Conservation (phyloP, 176 grass and related monocot species). For the Aegilops umbellulata region DNA sequence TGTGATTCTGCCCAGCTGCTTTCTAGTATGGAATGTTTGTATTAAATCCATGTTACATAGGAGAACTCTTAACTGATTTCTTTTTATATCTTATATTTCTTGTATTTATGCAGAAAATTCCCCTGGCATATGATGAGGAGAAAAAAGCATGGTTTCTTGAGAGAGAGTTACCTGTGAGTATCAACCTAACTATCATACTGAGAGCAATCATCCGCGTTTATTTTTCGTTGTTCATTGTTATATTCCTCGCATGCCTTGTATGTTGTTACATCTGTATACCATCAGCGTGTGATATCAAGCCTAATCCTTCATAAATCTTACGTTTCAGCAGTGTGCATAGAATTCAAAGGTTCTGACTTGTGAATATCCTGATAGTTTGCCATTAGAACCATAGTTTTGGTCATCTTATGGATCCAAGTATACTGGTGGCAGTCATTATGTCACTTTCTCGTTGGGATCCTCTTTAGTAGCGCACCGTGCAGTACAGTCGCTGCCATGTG, state of each 20-base stretch:
- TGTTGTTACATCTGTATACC: not conserved
- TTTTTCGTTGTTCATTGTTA: not conserved
- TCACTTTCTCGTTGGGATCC: not conserved
- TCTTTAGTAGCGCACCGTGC: not conserved
- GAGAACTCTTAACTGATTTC: not conserved
- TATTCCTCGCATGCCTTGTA: not conserved
- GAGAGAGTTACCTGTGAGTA: slow-evolving; percentile 84
- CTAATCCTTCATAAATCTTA: not conserved
- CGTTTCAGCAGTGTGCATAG: not conserved
- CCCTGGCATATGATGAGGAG: slow-evolving; percentile 57
- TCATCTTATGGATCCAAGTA: not conserved
- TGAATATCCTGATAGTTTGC: not conserved
- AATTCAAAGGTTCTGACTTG: not conserved
- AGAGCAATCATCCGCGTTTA: not conserved
- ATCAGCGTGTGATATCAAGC: not conserved
- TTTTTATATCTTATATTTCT: slow-evolving; percentile 1
- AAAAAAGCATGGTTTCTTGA: slow-evolving; percentile 71
- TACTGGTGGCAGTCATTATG: not conserved
- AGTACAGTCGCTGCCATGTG: not conserved
- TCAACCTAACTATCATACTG: not conserved
- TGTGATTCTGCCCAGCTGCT: not conserved
- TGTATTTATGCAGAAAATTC: slow-evolving; percentile 50
- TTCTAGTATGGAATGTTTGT: not conserved
- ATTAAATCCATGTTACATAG: not conserved
- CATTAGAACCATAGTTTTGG: not conserved